Conservation (phyloP, 257 asterid species). For the Thymus mandschuricus region DNA sequence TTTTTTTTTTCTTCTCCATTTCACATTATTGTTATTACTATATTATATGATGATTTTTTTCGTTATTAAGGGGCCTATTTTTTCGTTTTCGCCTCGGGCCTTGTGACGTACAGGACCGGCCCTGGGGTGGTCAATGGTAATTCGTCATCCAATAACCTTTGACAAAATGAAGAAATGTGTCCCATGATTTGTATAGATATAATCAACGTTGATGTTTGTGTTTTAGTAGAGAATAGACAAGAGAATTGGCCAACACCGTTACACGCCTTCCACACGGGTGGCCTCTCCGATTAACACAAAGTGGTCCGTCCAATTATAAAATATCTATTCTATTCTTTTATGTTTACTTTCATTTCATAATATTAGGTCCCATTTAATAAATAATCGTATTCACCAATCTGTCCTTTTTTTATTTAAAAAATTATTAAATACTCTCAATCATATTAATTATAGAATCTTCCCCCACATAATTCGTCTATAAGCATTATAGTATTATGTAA, state of each 20-base stretch:
- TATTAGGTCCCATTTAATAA: background rate
- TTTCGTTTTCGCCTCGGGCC: too few relatives aligned
- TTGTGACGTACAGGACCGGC: too few relatives aligned
- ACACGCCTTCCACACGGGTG: constrained; percentile 32
- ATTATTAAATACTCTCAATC: background rate
- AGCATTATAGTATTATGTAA: background rate
- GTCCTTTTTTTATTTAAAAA: background rate
- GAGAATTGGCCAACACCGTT: background rate
- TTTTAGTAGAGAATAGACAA: constrained; percentile 1
- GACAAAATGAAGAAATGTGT: too few relatives aligned
- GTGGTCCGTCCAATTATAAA: constrained; percentile 8
- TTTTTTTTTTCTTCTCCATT: too few relatives aligned
- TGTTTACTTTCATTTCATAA: background rate
- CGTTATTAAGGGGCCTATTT: too few relatives aligned
- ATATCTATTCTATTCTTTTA: background rate
- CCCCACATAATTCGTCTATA: background rate
- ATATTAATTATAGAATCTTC: constrained; percentile 4
- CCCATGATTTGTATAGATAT: too few relatives aligned
- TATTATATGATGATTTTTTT: too few relatives aligned
- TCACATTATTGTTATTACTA: too few relatives aligned
- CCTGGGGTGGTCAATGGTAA: too few relatives aligned
- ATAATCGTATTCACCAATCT: background rate
- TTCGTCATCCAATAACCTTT: too few relatives aligned
- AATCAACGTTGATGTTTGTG: background rate
- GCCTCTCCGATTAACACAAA: background rate